Base-by-base conservation (phyloP, 345 rosid species). In the Salix viminalis region DNA sequence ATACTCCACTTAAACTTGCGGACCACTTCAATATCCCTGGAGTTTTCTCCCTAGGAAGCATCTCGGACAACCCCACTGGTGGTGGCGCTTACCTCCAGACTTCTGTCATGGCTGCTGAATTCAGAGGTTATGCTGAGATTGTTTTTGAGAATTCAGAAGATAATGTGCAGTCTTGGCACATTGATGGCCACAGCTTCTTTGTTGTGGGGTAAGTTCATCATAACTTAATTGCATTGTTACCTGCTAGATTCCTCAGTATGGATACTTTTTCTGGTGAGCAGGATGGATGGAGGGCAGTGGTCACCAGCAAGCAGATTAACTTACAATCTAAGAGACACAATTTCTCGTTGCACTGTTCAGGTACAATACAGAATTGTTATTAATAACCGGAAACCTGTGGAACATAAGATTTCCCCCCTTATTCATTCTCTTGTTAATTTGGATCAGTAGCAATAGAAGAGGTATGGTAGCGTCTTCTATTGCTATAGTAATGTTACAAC, bases 261-360 rank as follows among this genome's bases (percentile, higher is more conserved):
- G 26, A 4, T 19, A 16, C 11, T 2, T 58, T 61, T 70, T 37
- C 44, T 24, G 46, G 32, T 71, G 76, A 23, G 67, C 80, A 81
- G 84, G 70, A 82, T 82, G 84, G 79, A 82, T 71, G 84, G 84
- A 23, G 84, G 84, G 67, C 84, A 74, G 34, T 82, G 84, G 84
- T 52, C 84, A 32, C 65, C 84, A 32, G 76, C 71, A 10, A 82
- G 81, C 70, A 74, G 84, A 48, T 36, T 50, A 44, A 66, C 66
- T 36, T 82, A 78, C 52, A 82, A 82, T 71, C 23, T 82, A 64
- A 70, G 81, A 56, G 84, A 82, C 70, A 81, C 84, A 24, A 71
- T 82, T 41, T 73, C 79, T 34, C 84, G 84, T 34, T 77, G 76
- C 69, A 82, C 84, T 21, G 84, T 82, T 54, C 84, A 82, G 84